Evolutionary conservation across 345 rosid genomes (phyloP).

Genomic region (Garcia nutans): DNA sequence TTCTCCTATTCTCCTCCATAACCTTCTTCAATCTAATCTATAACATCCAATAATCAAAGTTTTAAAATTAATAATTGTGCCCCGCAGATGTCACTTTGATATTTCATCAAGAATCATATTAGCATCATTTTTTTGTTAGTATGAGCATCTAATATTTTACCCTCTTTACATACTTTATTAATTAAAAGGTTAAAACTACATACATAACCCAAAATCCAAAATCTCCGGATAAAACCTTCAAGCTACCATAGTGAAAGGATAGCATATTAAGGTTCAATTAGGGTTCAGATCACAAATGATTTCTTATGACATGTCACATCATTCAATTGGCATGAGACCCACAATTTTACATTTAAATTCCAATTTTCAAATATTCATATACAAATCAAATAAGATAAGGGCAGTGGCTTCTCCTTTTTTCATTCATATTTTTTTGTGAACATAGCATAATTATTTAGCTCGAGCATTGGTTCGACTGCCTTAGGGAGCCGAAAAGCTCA

Average conservation of each 20-base stretch:
- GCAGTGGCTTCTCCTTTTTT: no score
- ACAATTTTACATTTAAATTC: no score
- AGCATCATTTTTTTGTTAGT: conserved; percentile 35
- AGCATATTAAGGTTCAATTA: no score
- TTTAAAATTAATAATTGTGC: conserved; percentile 71
- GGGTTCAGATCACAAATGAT: no score
- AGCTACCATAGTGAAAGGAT: conserved; percentile 18
- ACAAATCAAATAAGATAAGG: no score
- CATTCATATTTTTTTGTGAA: no score
- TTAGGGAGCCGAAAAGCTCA: no score
- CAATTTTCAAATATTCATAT: no score
- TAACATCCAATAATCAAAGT: conserved; percentile 76
- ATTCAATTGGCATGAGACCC: no score
- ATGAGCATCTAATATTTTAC: conserved; percentile 20
- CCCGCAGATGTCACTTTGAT: conserved; percentile 40
- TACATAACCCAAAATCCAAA: conserved; percentile 61
- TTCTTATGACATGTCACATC: no score
- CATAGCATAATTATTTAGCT: no score
- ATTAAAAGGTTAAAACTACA: conserved; percentile 60
- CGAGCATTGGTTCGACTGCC: no score
- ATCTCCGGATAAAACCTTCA: conserved; percentile 65
- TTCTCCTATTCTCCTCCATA: conserved; percentile 58
- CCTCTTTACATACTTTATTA: conserved; percentile 53
- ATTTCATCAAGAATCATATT: conserved; percentile 64
- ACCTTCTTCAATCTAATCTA: conserved; percentile 51